Evolutionary conservation across 2,329 filamentous ascomycete species (phyloP).

Genomic region (Lasiodiplodia sp.): DNA sequence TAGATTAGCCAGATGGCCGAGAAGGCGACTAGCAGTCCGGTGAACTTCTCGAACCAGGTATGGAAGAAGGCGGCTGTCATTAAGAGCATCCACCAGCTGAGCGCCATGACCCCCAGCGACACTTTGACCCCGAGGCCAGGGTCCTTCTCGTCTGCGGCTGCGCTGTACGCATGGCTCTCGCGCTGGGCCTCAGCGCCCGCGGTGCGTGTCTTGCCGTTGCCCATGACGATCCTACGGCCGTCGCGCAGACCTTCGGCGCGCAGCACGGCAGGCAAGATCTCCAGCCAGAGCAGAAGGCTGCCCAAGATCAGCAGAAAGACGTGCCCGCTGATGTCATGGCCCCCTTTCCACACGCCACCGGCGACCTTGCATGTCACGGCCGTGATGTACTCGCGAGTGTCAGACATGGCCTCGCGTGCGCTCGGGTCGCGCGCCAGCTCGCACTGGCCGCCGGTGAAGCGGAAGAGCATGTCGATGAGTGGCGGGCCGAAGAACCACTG

Average conservation of each 20-base stretch:
- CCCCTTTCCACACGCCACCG: slow-evolving; percentile 88
- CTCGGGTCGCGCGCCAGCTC: slow-evolving; percentile 63
- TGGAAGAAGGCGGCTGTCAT: slow-evolving; percentile 99
- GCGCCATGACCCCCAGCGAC: slow-evolving; percentile 64
- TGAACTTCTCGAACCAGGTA: slow-evolving; percentile 94
- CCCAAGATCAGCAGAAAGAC: slow-evolving; percentile 91
- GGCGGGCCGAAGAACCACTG: slow-evolving; percentile 97
- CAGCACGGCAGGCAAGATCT: slow-evolving; percentile 71
- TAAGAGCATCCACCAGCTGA: slow-evolving; percentile 94
- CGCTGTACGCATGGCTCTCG: slow-evolving; percentile 36
- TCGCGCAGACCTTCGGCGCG: slow-evolving; percentile 59
- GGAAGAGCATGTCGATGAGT: slow-evolving; percentile 87
- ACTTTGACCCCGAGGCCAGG: slow-evolving; percentile 63
- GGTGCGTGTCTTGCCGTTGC: slow-evolving; percentile 66
- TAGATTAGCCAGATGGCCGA: slow-evolving; percentile 55
- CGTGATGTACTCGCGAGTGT: slow-evolving; percentile 65
- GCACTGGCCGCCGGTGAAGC: slow-evolving; percentile 87
- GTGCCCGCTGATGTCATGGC: slow-evolving; percentile 95
- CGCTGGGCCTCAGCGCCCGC: slow-evolving; percentile 51
- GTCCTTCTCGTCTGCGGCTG: slow-evolving; percentile 38
- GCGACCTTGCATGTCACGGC: slow-evolving; percentile 81
- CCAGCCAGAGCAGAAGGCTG: slow-evolving; percentile 81
- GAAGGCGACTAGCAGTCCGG: slow-evolving; percentile 58
- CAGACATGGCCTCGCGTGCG: slow-evolving; percentile 53
- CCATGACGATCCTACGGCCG: slow-evolving; percentile 70